These are phyloP conservation scores for Zygnema circumcarinatum DNA, from an alignment of 139 green algal species.

Conservation along the genomic window DNA sequence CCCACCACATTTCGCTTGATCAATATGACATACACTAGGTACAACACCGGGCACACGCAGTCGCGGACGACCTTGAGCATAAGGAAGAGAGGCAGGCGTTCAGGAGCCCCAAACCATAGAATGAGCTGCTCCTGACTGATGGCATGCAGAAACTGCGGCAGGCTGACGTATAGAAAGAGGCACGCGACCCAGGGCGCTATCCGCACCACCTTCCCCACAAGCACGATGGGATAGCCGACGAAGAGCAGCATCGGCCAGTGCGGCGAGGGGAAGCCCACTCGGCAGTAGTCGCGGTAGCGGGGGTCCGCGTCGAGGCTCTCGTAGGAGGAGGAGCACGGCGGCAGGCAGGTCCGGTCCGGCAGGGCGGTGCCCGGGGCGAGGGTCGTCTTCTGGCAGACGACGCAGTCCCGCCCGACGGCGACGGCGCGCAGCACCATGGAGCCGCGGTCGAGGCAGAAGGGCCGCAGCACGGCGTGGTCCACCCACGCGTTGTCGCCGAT, in stretches of 20 bases:
- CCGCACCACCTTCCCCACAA: neutral
- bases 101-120: constrained; percentile 46
- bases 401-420: constrained; percentile 10
- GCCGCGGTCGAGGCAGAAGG: constrained; percentile 23
- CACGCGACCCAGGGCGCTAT: constrained; percentile 26
- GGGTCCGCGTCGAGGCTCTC: constrained; percentile 5
- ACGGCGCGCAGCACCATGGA: constrained; percentile 39
- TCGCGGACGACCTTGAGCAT: constrained; percentile 20
- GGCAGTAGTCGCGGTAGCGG: neutral
- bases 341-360: neutral
- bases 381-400: constrained; percentile 4
- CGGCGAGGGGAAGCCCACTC: neutral
- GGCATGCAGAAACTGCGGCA: neutral
- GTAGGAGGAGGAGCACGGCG: constrained; percentile 29
- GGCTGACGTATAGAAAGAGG: neutral
- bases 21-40: constrained; percentile 23
- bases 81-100: constrained; percentile 19
- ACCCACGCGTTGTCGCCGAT: constrained; percentile 34
- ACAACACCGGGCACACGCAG: constrained; percentile 17
- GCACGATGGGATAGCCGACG: constrained; percentile 27
- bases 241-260: neutral
- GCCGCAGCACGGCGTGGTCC: constrained; percentile 23
- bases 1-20: constrained; percentile 43
- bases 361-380: constrained; percentile 26
- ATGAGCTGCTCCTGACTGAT: constrained; percentile 32